Conservation (phyloP, 371 early-diverging fungal species). For the Choanephora cucurbitarum region DNA sequence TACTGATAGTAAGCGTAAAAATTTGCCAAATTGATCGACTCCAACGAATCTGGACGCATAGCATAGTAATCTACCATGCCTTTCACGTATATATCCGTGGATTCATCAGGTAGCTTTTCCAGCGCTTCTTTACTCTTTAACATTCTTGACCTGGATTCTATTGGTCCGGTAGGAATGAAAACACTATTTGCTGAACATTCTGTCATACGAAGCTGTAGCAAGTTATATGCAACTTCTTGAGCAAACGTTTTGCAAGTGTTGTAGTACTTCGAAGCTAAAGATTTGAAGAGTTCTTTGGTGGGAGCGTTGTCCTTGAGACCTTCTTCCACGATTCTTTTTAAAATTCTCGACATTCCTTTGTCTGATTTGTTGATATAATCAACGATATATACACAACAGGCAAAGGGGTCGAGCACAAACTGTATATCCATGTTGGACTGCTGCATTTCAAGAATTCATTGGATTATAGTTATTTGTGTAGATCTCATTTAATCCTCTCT, state of each 20-base stretch:
- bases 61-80: neutral
- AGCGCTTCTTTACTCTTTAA: neutral
- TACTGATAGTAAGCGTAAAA: neutral
- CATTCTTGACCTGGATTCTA: neutral
- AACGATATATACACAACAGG: conserved; percentile 4
- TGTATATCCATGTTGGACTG: conserved; percentile 1
- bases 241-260: neutral
- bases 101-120: neutral
- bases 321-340: neutral
- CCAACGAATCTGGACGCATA: neutral
- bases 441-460: neutral
- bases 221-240: neutral
- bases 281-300: neutral
- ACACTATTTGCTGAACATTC: neutral
- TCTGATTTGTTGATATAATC: neutral
- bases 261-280: neutral
- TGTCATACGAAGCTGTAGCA: neutral
- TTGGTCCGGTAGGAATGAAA: neutral
- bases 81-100: neutral
- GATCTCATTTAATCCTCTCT: neutral
- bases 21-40: neutral
- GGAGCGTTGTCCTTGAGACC: neutral
- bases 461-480: neutral
- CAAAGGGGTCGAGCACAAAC: conserved; percentile 1
- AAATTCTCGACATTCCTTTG: neutral